These are phyloP conservation scores for Hypomontagnella submonticulosa DNA, from an alignment of 495 filamentous ascomycete species.

Conservation along the genomic window DNA sequence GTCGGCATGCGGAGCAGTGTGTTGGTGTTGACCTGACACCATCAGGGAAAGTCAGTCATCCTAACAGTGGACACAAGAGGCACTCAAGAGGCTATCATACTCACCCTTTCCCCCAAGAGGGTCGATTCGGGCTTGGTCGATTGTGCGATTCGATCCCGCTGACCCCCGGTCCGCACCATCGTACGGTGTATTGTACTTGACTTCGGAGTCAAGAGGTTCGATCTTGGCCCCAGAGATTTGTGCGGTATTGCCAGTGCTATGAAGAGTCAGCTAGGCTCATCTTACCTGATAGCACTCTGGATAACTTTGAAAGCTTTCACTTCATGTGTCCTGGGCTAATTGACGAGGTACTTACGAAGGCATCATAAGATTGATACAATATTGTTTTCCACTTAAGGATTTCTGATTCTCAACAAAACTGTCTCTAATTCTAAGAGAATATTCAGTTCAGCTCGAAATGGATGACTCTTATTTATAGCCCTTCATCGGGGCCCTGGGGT, in stretches of 20 bases:
- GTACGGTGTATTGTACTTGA: conserved; percentile 17
- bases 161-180: conserved; percentile 17
- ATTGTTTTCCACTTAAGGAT: neutral
- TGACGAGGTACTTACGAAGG: conserved; percentile 17
- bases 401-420: neutral
- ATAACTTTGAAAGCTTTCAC: neutral
- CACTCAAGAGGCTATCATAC: neutral
- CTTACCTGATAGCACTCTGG: neutral
- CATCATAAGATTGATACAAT: conserved; percentile 10
- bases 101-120: conserved; percentile 27
- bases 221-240: conserved; percentile 30
- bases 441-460: neutral
- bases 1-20: conserved; percentile 27
- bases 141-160: conserved; percentile 10
- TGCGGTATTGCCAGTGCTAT: conserved; percentile 13
- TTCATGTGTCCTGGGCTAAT: neutral
- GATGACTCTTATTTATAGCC: neutral
- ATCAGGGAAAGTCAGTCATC: neutral
- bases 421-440: neutral
- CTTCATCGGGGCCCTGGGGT: conserved; percentile 4
- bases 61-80: too few relatives aligned
- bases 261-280: conserved; percentile 1
- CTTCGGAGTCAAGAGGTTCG: conserved; percentile 23
- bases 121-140: conserved; percentile 17
- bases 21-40: conserved; percentile 23